Base-by-base conservation (phyloP, 352 stramenopile species). In the Phytophthora meadii region DNA sequence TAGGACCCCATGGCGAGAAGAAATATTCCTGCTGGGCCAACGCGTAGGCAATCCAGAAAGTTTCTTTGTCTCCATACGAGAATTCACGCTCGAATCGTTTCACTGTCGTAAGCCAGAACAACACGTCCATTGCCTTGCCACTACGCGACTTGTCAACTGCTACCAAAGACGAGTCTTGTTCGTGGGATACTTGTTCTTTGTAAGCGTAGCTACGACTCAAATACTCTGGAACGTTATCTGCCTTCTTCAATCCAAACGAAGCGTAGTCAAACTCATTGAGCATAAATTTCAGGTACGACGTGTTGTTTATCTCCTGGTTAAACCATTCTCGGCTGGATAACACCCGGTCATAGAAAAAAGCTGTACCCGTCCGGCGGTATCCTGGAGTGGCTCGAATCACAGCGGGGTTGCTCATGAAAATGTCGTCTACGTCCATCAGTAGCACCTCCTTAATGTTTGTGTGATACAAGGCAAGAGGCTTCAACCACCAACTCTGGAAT, bases 31-130 rank as follows among this genome's bases (percentile, higher is more conserved):
- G 45, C n/a, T 79, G 70, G 0, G 77, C 70, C 8, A 89, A 61
- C n/a, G 83, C 81, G 61, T 74, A 92, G 15, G 79, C 66, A 12
- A 92, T 66, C 79, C 83, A 90, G 58, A 89, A 89, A n/a, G 68
- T 61, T 53, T 92, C 83, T 63, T 92, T 89, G 55, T 90, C 81
- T 1, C 76, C 83, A 27, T 49, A 84, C 5, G 74, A 88, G 24
- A 81, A 85, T 17, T 75, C 72, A 8, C 71, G 68, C 12, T 71
- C 50, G 37, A 87, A 86, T 5, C 77, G 74, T 44, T 79, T 69
- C 49, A 86, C 56, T 4, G 65, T 77, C 46, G 86, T 76, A 15
- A 89, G 70, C 66, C 79, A 84, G 68, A 77, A 86, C 32, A 89
- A 60, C 14, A 89, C 68, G 3, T 76, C 46, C 62, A 85, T 70